Evolutionary conservation across 768 basidiomycete genomes (phyloP), one percentile per base, ranked within the genome.

Genomic region (Suillus brevipes): DNA sequence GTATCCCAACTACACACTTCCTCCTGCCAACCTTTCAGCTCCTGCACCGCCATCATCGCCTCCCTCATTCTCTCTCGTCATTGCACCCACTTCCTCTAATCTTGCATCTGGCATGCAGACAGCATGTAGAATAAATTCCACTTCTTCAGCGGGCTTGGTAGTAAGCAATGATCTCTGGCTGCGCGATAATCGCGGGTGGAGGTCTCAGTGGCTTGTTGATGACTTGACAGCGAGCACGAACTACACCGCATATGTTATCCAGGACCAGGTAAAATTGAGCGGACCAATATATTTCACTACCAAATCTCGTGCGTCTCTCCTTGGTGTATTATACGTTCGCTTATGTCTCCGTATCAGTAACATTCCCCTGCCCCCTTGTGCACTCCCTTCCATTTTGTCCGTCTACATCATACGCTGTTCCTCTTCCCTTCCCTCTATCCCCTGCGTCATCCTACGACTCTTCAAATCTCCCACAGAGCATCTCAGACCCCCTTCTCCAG

Each of bases 1-100:
- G 31, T 94, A 83, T 70, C 92, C 92, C 13, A 93, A 93, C 69
- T 94, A 91, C 72, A 88, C 89, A 2, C 82, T 94, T 1, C 87
- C 89, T 3, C 71, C 78, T 0, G 86, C 87, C 0, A 86, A 88
- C 68, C 70, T 82, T 16, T 76, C 85, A 0, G 68, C 78, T 28
- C 83, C 86, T 0, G 60, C 72, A 18, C 67, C 74, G 9, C 82
- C 88, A 0, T 68, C 84, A 0, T 72, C 78, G 2, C 66, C 78
- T 0, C 81, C 83, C 0, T 85, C 87, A 68, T 81, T 83, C 63
- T 85, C 86, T 4, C 75, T 92, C 13, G 67, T 91, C 34, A 64
- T 92, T 13, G 77, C 84, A 4, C 82, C 83, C 0, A 87, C 89
- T 0, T 75, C 82, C 14, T 70, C 78, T 0, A 73, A 78, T 13